Conservation (phyloP, 164 flowering plant species). For the Pachysandra terminalis region DNA sequence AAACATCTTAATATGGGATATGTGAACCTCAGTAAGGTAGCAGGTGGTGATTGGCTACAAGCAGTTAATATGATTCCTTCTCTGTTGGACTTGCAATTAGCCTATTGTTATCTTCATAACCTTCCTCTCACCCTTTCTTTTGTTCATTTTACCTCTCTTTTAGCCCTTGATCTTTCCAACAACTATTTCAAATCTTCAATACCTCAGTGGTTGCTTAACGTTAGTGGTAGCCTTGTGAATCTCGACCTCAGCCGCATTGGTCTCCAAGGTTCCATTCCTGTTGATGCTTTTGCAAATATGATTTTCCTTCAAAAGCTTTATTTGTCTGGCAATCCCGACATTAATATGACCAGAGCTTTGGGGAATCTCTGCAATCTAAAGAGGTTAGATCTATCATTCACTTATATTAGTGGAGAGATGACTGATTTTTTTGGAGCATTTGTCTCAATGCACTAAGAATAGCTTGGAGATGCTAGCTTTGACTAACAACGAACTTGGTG, state of each 20-base stretch:
- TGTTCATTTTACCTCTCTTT: constrained; percentile 8
- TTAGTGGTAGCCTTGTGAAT: too few relatives aligned
- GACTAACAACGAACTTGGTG: constrained; percentile 9
- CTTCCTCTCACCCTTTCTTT: constrained; percentile 7
- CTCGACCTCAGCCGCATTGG: constrained; percentile 3
- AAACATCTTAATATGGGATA: too few relatives aligned
- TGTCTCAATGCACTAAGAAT: not conserved
- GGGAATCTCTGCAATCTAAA: constrained; percentile 14
- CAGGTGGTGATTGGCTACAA: not conserved
- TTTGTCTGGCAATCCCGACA: not conserved
- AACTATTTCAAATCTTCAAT: too few relatives aligned
- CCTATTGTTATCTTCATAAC: not conserved
- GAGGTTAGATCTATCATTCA: not conserved
- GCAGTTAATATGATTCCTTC: too few relatives aligned
- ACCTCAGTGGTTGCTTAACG: too few relatives aligned
- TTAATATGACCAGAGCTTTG: not conserved
- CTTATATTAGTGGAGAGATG: constrained; percentile 6
- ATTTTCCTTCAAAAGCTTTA: too few relatives aligned
- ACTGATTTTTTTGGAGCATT: not conserved
- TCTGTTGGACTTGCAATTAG: not conserved
- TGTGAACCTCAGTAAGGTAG: too few relatives aligned
- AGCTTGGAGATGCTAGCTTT: not conserved
- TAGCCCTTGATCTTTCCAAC: too few relatives aligned
- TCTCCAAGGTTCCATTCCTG: constrained; percentile 11
- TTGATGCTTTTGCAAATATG: constrained; percentile 7